These are phyloP conservation scores for Endogone sp. DNA, from an alignment of 192 early-diverging fungal species.

Conservation along the genomic window DNA sequence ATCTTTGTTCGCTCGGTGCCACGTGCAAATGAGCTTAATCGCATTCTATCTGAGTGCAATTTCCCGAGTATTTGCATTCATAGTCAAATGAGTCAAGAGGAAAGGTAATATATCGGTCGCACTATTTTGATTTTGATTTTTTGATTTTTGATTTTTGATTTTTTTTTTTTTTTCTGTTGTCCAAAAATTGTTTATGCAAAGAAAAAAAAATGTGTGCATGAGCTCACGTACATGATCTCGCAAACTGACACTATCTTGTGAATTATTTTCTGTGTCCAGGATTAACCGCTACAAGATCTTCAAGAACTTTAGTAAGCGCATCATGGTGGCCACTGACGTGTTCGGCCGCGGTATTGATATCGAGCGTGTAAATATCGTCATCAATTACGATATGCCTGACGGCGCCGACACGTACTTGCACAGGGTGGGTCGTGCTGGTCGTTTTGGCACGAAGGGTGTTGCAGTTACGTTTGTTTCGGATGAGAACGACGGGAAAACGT, in stretches of 20 bases:
- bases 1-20: constrained; percentile 93
- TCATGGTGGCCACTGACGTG: constrained; percentile 97
- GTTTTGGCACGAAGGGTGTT: constrained; percentile 99
- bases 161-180: neutral
- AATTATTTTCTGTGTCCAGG: constrained; percentile 16
- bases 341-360: constrained; percentile 99
- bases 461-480: constrained; percentile 92
- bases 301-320: constrained; percentile 92
- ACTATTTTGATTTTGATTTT: too few relatives aligned
- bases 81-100: constrained; percentile 83
- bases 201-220: neutral
- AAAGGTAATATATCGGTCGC: too few relatives aligned
- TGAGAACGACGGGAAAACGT: constrained; percentile 67
- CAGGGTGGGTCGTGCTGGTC: constrained; percentile 96
- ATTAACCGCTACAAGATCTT: constrained; percentile 91
- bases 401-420: constrained; percentile 89
- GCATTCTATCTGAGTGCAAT: constrained; percentile 82
- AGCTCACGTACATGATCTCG: neutral
- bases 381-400: constrained; percentile 98
- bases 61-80: constrained; percentile 96
- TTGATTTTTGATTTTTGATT: too few relatives aligned
- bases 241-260: neutral
- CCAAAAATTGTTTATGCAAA: constrained; percentile 1
- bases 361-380: constrained; percentile 97
- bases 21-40: constrained; percentile 84